Evolutionary conservation across 257 asterid genomes (phyloP).

Genomic region (Solanum ossicruentum): DNA sequence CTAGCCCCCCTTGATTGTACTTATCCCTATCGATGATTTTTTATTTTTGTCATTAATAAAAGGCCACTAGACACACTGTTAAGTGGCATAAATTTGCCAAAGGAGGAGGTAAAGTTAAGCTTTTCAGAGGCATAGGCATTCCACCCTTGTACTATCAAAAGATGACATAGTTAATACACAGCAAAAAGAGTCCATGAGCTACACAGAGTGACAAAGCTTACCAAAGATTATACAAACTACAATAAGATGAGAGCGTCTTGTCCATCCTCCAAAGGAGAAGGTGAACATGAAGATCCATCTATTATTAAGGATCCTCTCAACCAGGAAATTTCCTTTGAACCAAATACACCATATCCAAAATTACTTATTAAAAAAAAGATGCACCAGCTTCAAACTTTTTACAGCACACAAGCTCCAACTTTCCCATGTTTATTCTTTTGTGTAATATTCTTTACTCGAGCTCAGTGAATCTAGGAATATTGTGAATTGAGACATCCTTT

Average conservation of each 20-base stretch:
- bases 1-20: neutral
- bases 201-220: neutral
- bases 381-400: neutral
- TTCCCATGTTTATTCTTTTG: neutral
- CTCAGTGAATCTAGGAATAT: neutral
- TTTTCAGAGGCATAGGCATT: neutral
- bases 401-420: neutral
- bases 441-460: neutral
- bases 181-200: neutral
- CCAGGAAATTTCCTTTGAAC: neutral
- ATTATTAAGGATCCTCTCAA: neutral
- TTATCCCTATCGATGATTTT: no score
- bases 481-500: neutral
- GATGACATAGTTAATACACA: neutral
- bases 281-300: neutral
- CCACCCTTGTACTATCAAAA: neutral
- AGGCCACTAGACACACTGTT: neutral
- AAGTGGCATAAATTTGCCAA: neutral
- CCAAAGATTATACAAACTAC: neutral
- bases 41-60: neutral
- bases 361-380: neutral
- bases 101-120: neutral
- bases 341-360: neutral
- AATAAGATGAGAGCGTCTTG: neutral
- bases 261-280: neutral